These are phyloP conservation scores for Nigrospora osmanthi DNA, from an alignment of 2,329 filamentous ascomycete species.

Conservation along the genomic window DNA sequence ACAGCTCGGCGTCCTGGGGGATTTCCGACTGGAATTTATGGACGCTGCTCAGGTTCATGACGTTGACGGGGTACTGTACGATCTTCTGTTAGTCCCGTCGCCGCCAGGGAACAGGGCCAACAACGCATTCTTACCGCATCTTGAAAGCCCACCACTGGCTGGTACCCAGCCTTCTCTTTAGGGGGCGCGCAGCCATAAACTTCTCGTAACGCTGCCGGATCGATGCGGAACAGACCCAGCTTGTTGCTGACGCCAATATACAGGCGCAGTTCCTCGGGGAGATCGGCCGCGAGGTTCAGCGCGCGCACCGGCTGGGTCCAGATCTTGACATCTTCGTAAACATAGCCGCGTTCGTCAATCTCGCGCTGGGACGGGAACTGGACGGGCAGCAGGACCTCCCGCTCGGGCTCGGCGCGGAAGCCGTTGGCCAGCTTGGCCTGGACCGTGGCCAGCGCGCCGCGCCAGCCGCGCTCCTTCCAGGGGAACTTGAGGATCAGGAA, in stretches of 20 bases:
- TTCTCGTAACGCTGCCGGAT: slow-evolving; percentile 47
- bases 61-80: slow-evolving; percentile 57
- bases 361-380: slow-evolving; percentile 49
- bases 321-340: slow-evolving; percentile 52
- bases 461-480: slow-evolving; percentile 41
- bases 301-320: slow-evolving; percentile 52
- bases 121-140: slow-evolving; percentile 49
- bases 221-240: slow-evolving; percentile 61
- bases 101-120: not conserved
- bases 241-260: slow-evolving; percentile 61
- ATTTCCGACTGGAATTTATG: slow-evolving; percentile 51
- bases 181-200: slow-evolving; percentile 54
- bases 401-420: slow-evolving; percentile 43
- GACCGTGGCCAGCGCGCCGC: slow-evolving; percentile 34
- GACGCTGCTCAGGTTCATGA: slow-evolving; percentile 59
- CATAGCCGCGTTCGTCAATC: slow-evolving; percentile 51
- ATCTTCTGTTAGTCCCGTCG: slow-evolving; percentile 1
- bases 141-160: slow-evolving; percentile 59
- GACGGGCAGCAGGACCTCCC: slow-evolving; percentile 60
- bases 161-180: slow-evolving; percentile 51
- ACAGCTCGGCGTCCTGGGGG: slow-evolving; percentile 36
- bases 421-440: slow-evolving; percentile 45
- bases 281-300: slow-evolving; percentile 48
- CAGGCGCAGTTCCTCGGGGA: slow-evolving; percentile 53
- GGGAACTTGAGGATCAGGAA: slow-evolving; percentile 64